These are phyloP conservation scores for Adansonia digitata DNA, from an alignment of 345 rosid species.

Conservation along the genomic window DNA sequence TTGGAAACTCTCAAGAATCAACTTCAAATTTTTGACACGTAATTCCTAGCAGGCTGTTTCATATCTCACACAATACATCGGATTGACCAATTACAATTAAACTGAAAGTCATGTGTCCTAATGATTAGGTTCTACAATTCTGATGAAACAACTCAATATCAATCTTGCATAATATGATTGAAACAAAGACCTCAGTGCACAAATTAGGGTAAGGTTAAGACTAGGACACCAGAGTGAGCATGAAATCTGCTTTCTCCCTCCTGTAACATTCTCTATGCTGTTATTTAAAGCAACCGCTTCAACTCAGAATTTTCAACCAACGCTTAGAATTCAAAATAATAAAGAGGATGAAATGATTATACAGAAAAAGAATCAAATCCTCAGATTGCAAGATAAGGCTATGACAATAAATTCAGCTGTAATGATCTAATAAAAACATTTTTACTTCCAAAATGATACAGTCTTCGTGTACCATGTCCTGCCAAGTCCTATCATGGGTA, in stretches of 20 bases:
- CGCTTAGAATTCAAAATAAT: not conserved
- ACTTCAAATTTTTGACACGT: not conserved
- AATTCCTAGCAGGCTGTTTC: not conserved
- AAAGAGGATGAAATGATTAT: not conserved
- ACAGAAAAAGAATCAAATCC: not conserved
- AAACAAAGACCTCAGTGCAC: not conserved
- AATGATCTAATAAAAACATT: not conserved
- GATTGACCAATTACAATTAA: no score
- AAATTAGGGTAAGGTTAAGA: not conserved
- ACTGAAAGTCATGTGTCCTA: no score
- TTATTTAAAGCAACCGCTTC: not conserved
- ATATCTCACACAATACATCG: not conserved
- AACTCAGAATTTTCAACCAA: not conserved
- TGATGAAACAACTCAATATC: not conserved
- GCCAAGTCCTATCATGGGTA: not conserved
- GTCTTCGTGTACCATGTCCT: not conserved
- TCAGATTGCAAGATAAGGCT: not conserved
- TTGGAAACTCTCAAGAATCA: not conserved
- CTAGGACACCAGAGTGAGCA: not conserved
- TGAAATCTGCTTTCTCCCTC: not conserved
- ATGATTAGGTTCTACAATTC: not conserved
- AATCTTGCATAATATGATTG: not conserved
- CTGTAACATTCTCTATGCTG: not conserved
- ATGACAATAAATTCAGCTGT: not conserved
- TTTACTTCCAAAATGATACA: not conserved